Conservation (phyloP, 2,329 filamentous ascomycete genomes). For the Fusarium abutilonis region DNA sequence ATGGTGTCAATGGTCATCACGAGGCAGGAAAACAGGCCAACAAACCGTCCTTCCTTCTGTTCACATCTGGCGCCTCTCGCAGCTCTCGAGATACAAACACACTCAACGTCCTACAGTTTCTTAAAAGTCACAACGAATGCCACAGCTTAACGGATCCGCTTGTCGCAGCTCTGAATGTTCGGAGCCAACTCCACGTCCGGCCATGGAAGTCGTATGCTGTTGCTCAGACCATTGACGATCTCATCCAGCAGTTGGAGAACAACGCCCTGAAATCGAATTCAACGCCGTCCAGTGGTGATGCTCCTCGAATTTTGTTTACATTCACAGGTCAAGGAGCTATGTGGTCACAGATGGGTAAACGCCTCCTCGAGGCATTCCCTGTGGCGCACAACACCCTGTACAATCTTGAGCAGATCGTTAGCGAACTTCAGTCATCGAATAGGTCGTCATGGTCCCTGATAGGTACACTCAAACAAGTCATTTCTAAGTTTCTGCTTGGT, state of each 20-base stretch:
- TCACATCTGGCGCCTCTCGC: conserved; percentile 34
- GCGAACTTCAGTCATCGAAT: conserved; percentile 20
- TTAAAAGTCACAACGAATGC: conserved; percentile 25
- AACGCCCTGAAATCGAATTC: conserved; percentile 35
- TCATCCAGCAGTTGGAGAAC: conserved; percentile 32
- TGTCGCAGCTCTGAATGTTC: conserved; percentile 32
- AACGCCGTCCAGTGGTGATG: conserved; percentile 3
- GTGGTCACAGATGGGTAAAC: conserved; percentile 40
- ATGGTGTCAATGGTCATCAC: conserved; percentile 13
- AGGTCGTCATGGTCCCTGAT: conserved; percentile 27
- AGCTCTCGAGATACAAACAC: conserved; percentile 34
- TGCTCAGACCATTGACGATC: conserved; percentile 31
- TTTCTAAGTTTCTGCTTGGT: not conserved
- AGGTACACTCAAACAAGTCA: not conserved
- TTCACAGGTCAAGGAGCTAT: conserved; percentile 39
- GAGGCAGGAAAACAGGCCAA: not conserved
- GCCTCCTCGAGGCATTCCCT: conserved; percentile 36
- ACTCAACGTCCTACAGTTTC: conserved; percentile 28
- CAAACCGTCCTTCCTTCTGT: conserved; percentile 25
- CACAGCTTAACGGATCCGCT: conserved; percentile 25
- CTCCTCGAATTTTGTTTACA: conserved; percentile 22
- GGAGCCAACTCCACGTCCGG: conserved; percentile 35
- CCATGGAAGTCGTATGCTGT: conserved; percentile 40
- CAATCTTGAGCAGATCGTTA: conserved; percentile 25
- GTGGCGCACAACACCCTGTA: conserved; percentile 36